These are phyloP conservation scores for Ilyonectria destructans DNA, from an alignment of 2,329 filamentous ascomycete genomes.

Conservation along the genomic window DNA sequence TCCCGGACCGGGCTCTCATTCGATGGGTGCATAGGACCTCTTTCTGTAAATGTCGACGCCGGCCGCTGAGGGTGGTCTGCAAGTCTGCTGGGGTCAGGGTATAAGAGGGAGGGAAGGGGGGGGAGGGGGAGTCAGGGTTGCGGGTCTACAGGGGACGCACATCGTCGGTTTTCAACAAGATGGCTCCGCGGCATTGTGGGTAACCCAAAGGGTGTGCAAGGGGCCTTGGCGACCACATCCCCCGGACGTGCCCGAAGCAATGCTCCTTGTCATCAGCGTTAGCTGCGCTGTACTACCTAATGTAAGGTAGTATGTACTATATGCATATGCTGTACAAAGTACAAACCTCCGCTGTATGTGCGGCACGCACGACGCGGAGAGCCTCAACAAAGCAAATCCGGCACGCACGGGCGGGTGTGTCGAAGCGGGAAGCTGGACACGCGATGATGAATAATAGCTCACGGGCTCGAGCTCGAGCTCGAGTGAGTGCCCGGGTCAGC, in stretches of 20 bases:
- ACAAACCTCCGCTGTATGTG: constrained; percentile 11
- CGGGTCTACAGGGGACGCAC: constrained; percentile 23
- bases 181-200: not conserved
- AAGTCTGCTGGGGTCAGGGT: not conserved
- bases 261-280: constrained; percentile 6
- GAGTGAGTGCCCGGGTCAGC: constrained; percentile 10
- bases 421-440: constrained; percentile 18
- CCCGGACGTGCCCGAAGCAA: constrained; percentile 27
- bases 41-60: constrained; percentile 19
- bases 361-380: constrained; percentile 11
- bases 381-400: constrained; percentile 7
- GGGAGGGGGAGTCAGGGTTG: constrained; percentile 27
- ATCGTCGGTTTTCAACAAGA: constrained; percentile 7
- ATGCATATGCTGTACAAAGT: not conserved
- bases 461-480: not conserved
- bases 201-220: not conserved
- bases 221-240: constrained; percentile 5
- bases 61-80: constrained; percentile 18
- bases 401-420: constrained; percentile 9
- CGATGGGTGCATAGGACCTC: constrained; percentile 18
- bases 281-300: constrained; percentile 3
- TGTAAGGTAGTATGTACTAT: not conserved
- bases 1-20: constrained; percentile 25
- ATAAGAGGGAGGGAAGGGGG: not conserved
- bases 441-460: constrained; percentile 27